Conservation (phyloP, 352 stramenopile genomes). For the Globisporangium paroecandrum region DNA sequence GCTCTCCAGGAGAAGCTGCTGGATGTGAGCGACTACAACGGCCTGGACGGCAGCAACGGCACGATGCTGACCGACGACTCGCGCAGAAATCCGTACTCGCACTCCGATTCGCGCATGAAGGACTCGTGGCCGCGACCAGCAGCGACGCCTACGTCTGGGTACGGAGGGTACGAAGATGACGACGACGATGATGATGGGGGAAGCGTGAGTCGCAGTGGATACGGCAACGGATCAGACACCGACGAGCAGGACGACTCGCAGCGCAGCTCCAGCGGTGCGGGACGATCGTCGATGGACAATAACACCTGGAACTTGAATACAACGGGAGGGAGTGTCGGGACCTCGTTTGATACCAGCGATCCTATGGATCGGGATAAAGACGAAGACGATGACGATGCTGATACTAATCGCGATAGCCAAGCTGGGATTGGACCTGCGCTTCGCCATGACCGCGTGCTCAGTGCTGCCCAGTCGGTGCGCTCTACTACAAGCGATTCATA, state of each 20-base stretch:
- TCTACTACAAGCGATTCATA: slow-evolving; percentile 27
- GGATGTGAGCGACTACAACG: slow-evolving; percentile 14
- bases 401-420: background rate
- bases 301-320: slow-evolving; percentile 7
- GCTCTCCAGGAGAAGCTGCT: slow-evolving; percentile 58
- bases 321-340: background rate
- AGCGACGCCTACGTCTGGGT: slow-evolving; percentile 3
- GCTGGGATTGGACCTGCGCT: background rate
- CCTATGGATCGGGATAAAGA: background rate
- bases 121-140: slow-evolving; percentile 14
- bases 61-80: slow-evolving; percentile 15
- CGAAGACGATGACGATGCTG: background rate
- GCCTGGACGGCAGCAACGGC: slow-evolving; percentile 5
- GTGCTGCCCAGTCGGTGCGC: slow-evolving; percentile 14
- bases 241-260: background rate
- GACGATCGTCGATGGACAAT: background rate
- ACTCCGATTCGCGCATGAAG: slow-evolving; percentile 13
- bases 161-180: background rate
- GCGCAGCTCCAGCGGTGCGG: background rate
- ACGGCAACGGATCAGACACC: slow-evolving; percentile 1
- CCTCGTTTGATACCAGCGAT: slow-evolving; percentile 2
- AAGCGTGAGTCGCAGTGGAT: background rate
- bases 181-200: slow-evolving; percentile 1
- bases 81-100: slow-evolving; percentile 7
- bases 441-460: background rate